Evolutionary conservation across 1,284 basidiomycete species (phyloP).

Genomic region (Melampsora americana): DNA sequence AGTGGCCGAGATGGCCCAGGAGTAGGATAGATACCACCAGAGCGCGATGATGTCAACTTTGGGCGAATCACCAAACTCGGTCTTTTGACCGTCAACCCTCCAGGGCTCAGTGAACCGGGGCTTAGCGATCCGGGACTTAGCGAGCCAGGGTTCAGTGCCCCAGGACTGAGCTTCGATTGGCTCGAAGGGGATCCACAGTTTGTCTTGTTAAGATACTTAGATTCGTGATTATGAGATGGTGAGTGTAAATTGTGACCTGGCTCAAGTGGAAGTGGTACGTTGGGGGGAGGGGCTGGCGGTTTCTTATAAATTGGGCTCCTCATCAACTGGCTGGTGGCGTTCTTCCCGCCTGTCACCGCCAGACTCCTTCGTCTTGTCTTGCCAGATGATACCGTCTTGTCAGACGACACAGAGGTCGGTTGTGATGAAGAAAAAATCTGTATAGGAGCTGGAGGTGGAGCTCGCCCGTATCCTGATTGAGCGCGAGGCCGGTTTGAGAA

Average conservation of each 20-base stretch:
- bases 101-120: not conserved
- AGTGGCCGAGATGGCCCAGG: constrained; percentile 8
- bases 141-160: not conserved
- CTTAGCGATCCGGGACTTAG: not conserved
- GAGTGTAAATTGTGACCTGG: constrained; percentile 13
- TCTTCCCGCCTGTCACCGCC: not conserved
- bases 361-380: constrained; percentile 5
- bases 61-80: constrained; percentile 39
- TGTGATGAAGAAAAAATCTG: constrained; percentile 6
- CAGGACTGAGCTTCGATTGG: not conserved
- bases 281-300: constrained; percentile 11
- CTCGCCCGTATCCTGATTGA: constrained; percentile 10
- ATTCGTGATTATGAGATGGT: not conserved
- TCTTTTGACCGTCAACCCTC: constrained; percentile 28
- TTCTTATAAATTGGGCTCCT: not conserved
- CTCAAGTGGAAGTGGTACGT: constrained; percentile 19
- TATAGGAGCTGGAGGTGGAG: constrained; percentile 32
- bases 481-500: constrained; percentile 42
- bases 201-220: too few species aligned
- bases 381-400: not conserved
- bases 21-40: constrained; percentile 11
- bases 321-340: not conserved
- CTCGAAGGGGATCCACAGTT: not conserved
- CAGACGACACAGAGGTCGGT: not conserved
- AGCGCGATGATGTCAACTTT: constrained; percentile 25